Evolutionary conservation across 352 stramenopile species (phyloP).

Genomic region (Globisporangium heterothallicum): DNA sequence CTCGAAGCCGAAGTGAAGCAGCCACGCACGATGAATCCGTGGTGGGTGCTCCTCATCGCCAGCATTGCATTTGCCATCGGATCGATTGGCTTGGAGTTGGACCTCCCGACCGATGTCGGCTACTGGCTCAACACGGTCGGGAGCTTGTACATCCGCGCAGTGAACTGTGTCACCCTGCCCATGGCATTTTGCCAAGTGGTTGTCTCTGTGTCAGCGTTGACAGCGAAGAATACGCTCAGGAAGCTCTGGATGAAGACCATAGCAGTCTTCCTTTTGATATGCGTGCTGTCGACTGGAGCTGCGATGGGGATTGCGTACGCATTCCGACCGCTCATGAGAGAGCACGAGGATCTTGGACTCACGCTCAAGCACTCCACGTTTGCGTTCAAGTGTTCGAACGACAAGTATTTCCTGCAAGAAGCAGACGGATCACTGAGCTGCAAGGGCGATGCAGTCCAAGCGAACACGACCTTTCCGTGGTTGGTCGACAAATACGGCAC

Average conservation of each 20-base stretch:
- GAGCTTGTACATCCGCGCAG: constrained; percentile 47
- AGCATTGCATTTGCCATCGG: constrained; percentile 33
- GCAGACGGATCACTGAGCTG: constrained; percentile 19
- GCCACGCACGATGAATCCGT: constrained; percentile 34
- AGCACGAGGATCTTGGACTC: constrained; percentile 26
- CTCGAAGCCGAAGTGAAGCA: constrained; percentile 16
- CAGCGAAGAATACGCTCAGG: constrained; percentile 28
- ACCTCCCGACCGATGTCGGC: constrained; percentile 24
- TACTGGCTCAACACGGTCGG: constrained; percentile 58
- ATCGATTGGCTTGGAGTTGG: constrained; percentile 21
- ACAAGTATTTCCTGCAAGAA: constrained; percentile 37
- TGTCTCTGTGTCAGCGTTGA: constrained; percentile 42
- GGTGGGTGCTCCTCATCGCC: constrained; percentile 36
- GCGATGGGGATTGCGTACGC: constrained; percentile 22
- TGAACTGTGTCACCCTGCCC: constrained; percentile 50
- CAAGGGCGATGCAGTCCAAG: constrained; percentile 21
- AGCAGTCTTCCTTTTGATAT: constrained; percentile 28
- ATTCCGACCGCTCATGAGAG: constrained; percentile 29
- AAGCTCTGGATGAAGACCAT: constrained; percentile 39
- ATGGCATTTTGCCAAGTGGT: constrained; percentile 65
- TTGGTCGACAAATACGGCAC: constrained; percentile 35
- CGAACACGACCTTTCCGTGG: constrained; percentile 49
- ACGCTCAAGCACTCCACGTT: constrained; percentile 28
- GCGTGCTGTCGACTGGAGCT: constrained; percentile 22
- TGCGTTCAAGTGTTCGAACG: constrained; percentile 53